Base-by-base conservation (phyloP, 768 basidiomycete genomes). In the Leccinum imitatum region DNA sequence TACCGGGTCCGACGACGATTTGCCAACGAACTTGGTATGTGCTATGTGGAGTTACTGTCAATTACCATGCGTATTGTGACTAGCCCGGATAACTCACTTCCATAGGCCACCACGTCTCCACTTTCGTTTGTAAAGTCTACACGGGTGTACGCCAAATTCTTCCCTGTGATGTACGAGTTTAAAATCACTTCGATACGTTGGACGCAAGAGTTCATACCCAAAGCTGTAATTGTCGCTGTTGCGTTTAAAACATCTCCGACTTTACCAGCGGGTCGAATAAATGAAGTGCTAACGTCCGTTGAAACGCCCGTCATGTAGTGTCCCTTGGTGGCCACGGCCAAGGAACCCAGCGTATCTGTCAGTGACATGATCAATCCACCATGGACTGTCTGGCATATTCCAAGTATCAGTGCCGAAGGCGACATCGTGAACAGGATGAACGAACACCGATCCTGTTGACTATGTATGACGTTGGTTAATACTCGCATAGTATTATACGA, bases 271-370 rank as follows among this genome's bases (percentile, higher is more conserved):
- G 89, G 90, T 35, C 85, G 84, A 59, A 93, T 83, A 62, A 93
- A 93, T 1, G 89, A 89, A 0, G 91, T 82, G 23, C 76, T 86
- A 63, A 94, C 84, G 69, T 93, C 91, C 3, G 90, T 91, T 3
- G 90, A 91, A 10, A 93, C 91, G 15, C 92, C 91, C 0, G 92
- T 93, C 91, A 92, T 91, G 67, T 77, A 94, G 9, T 91, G 87
- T 3, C 92, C 92, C 63, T 86, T 87, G 14, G 86, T 83, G 1
- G 91, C 89, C 25, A 94, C 84, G n/a, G 88, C 91, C 17, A 93
- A 82, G 1, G 91, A 93, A 4, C 92, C 91, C 17, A 93, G 73
- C 14, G 91, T 92, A 71, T 93, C 92, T 5, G 92, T 93, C 31
- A 94, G 76, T 9, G 91, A 91, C 68, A 90, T 71, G 63, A 93